phyloP scores from a whole-genome alignment of 768 basidiomycete genomes.

The Kwoniella mangroviensis region DNA sequence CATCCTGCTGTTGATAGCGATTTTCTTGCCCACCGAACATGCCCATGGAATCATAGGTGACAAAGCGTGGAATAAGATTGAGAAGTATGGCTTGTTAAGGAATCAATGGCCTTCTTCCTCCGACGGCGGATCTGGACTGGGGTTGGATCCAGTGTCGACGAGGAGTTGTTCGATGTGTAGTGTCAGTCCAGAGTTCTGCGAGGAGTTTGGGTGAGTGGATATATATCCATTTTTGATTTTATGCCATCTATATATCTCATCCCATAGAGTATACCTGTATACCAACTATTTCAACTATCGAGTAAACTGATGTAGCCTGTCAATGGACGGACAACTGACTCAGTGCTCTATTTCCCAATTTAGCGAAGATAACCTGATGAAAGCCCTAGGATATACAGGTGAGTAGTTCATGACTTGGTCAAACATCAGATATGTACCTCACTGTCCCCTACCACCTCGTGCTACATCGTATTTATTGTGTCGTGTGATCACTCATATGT shows the following conservation, averaged over 20 bases:
- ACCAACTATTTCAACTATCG: too few relatives aligned
- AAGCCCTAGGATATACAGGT: conserved; percentile 26
- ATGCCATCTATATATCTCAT: background rate
- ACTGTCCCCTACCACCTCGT: too few relatives aligned
- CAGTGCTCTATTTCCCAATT: background rate
- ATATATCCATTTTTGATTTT: background rate
- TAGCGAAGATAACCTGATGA: conserved; percentile 29
- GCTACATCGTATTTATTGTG: background rate
- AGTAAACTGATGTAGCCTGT: too few relatives aligned
- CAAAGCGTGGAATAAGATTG: conserved; percentile 20
- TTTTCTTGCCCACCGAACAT: conserved; percentile 21
- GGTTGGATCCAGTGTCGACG: background rate
- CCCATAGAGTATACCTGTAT: background rate
- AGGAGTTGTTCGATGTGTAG: conserved; percentile 27
- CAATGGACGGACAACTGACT: too few relatives aligned
- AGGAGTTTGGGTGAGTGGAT: conserved; percentile 34
- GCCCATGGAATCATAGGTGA: conserved; percentile 17
- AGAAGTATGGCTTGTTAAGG: conserved; percentile 11
- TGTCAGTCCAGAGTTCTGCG: conserved; percentile 31
- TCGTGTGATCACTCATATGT: background rate
- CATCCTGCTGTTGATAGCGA: conserved; percentile 16
- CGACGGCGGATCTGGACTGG: background rate
- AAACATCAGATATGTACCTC: too few relatives aligned
- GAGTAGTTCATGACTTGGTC: background rate
- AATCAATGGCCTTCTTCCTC: background rate